These are phyloP conservation scores for Starmera stellimalicola DNA, from an alignment of 1,139 yeast genomes.

Conservation along the genomic window DNA sequence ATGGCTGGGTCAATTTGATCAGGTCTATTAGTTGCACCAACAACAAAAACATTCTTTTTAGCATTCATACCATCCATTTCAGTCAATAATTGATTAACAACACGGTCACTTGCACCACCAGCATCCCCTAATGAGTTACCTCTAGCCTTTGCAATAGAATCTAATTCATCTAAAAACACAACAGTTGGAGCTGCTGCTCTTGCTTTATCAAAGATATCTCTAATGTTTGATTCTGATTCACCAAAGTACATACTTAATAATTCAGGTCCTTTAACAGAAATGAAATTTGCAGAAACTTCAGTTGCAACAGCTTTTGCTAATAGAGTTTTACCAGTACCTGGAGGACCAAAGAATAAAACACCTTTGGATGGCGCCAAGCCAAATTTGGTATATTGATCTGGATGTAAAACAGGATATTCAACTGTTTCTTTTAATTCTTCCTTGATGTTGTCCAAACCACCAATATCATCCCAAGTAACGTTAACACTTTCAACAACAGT, in stretches of 20 bases:
- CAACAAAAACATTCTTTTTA: constrained; percentile 94
- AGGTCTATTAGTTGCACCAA: constrained; percentile 99
- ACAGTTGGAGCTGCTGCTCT: constrained; percentile 99
- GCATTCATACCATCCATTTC: constrained; percentile 99
- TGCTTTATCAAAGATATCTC: constrained; percentile 96
- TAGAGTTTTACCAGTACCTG: constrained; percentile 98
- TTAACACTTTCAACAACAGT: constrained; percentile 98
- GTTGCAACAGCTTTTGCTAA: constrained; percentile 98
- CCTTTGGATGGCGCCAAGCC: constrained; percentile 98
- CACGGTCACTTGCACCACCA: constrained; percentile 98
- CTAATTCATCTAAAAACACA: constrained; percentile 94
- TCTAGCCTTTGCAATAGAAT: constrained; percentile 95
- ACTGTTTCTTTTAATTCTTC: constrained; percentile 97
- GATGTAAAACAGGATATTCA: constrained; percentile 96
- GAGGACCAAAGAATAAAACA: constrained; percentile 97
- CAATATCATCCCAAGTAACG: constrained; percentile 94
- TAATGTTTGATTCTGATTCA: constrained; percentile 93
- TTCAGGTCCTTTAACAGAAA: constrained; percentile 96
- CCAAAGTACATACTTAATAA: constrained; percentile 98
- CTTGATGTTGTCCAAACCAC: constrained; percentile 78
- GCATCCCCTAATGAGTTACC: constrained; percentile 92
- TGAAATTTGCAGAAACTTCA: constrained; percentile 93
- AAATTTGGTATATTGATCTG: constrained; percentile 96
- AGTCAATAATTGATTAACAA: constrained; percentile 93
- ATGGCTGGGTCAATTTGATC: constrained; percentile 98